Evolutionary conservation across 768 basidiomycete species (phyloP).

Genomic region (Pleurotus ostreatus): DNA sequence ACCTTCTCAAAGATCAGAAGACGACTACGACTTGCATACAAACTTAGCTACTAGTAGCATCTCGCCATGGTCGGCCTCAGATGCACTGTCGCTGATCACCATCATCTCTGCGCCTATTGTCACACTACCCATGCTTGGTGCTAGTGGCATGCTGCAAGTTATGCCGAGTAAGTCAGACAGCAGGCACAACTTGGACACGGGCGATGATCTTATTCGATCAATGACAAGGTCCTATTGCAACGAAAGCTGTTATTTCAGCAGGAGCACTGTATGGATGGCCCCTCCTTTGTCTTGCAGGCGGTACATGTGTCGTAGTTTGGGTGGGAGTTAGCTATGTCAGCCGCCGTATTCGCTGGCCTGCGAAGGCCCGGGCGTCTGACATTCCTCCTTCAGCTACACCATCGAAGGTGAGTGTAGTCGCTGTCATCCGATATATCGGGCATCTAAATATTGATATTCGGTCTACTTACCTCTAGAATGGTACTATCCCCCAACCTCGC

Average conservation of each 20-base stretch:
- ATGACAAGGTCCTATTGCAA: neutral
- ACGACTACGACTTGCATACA: too few species aligned
- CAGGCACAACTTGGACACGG: too few species aligned
- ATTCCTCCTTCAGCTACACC: neutral
- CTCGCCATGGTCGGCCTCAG: constrained; percentile 5
- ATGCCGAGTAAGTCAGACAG: neutral
- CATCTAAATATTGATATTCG: too few species aligned
- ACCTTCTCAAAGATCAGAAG: too few species aligned
- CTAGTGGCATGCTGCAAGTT: neutral
- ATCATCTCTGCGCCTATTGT: neutral
- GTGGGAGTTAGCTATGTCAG: neutral
- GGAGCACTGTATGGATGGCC: neutral
- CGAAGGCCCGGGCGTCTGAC: neutral
- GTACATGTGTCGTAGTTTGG: neutral
- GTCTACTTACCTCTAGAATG: too few species aligned
- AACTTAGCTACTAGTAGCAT: too few species aligned
- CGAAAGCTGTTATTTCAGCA: neutral
- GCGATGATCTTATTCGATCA: too few species aligned
- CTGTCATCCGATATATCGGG: too few species aligned
- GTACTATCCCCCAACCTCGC: too few species aligned
- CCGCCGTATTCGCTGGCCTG: neutral
- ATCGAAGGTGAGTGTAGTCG: too few species aligned
- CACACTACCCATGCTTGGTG: neutral
- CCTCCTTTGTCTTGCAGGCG: neutral
- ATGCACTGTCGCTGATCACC: neutral